Base-by-base conservation (phyloP, 139 green algal genomes). In the Cymbomonas tetramitiformis region DNA sequence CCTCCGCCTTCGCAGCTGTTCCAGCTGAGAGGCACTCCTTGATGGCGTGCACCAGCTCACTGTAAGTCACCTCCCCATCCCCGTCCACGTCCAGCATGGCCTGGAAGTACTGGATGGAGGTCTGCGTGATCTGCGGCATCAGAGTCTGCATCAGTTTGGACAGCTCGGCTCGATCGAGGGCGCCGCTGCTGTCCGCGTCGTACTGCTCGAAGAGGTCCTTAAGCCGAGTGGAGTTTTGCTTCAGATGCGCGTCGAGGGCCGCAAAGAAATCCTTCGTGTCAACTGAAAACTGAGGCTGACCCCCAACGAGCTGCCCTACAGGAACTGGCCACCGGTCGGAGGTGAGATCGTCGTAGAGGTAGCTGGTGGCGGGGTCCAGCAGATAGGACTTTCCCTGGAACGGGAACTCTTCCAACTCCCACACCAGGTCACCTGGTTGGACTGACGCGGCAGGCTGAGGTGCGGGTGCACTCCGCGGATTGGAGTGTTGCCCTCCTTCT, bases 41-140 rank as follows among this genome's bases (percentile, higher is more conserved):
- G 28, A 61, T 61, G 28, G 58, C 56, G 5, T 2, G 41, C 36
- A 71, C 57, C 46, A 76, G 56, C 58, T 76, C 68, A 12, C 63
- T 46, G 19, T 65, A 71, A 2, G 28, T 36, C 30, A 71, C 57
- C 8, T 40, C 15, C 46, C 62, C 62, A 28, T 69, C 58, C 7
- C 57, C 62, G 47, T 71, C 58, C 39, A 64, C 46, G 58, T 76
- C 68, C 39, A 76, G 51, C 46, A 76, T 61, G 0, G 61, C 51
- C 62, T 71, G 62, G 21, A 48, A 50, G n/a, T 62, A 70, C 8
- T 49, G 41, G 28, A 67, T 49, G 51, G 70, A 50, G 7, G 51
- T 50, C 19, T 55, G 49, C 0, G 69, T 70, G 24, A 56, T 50
- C 12, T 43, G 34, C 0, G 64, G 64, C 52, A 64, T 77, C 5